These are phyloP conservation scores for Pseudonitzschia multistriata DNA, from an alignment of 108 stramenopile genomes.

Conservation along the genomic window DNA sequence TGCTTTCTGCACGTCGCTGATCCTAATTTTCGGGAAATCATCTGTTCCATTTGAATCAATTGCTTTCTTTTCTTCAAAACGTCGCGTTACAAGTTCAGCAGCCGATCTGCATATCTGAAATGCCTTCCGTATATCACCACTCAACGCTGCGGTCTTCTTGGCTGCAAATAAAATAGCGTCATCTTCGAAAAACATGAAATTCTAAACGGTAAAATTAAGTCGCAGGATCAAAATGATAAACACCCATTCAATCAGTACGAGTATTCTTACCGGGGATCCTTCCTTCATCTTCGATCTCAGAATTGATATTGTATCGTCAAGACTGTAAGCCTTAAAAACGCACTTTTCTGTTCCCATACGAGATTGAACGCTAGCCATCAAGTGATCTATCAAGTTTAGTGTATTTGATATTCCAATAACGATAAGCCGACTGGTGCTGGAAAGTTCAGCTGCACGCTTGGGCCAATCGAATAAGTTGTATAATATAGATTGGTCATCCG, in stretches of 20 bases:
- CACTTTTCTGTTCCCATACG: constrained; percentile 65
- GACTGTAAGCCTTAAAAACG: constrained; percentile 62
- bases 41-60: constrained; percentile 2
- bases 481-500: constrained; percentile 88
- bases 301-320: constrained; percentile 52
- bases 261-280: constrained; percentile 39
- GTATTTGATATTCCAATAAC: constrained; percentile 98
- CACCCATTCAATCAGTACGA: background rate
- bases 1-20: constrained; percentile 64
- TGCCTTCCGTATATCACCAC: constrained; percentile 93
- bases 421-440: constrained; percentile 47
- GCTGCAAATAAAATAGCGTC: constrained; percentile 88
- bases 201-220: constrained; percentile 10
- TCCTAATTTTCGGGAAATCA: constrained; percentile 41
- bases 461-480: constrained; percentile 99
- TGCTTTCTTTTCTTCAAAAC: constrained; percentile 20
- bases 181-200: constrained; percentile 51
- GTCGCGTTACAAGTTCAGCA: constrained; percentile 63
- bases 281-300: constrained; percentile 61
- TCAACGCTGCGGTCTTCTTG: constrained; percentile 80
- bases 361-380: constrained; percentile 80
- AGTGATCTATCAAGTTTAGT: constrained; percentile 91
- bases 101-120: constrained; percentile 90
- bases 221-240: background rate
- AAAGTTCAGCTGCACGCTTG: constrained; percentile 29